Percentiles rank a stretch among this genome's conserved stretches.
Evolutionary conservation across 768 basidiomycete species (phyloP).

Genomic region (Tubosaeta sp.): DNA sequence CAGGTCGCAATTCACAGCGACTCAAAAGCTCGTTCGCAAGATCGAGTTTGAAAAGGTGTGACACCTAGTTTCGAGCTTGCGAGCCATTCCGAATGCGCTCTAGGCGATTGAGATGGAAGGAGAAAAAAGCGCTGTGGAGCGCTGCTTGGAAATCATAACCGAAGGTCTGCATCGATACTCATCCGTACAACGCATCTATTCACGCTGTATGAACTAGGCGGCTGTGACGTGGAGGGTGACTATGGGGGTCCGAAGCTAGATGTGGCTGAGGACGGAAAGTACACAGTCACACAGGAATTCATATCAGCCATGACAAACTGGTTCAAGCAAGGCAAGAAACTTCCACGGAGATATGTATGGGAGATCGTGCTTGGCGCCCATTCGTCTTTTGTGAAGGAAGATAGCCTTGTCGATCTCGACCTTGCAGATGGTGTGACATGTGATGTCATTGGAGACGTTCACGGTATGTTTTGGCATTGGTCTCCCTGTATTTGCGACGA

Average conservation of each 20-base stretch:
- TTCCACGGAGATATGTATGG: slow-evolving; percentile 89
- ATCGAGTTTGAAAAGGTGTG: slow-evolving; percentile 89
- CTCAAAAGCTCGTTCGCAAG: slow-evolving; percentile 85
- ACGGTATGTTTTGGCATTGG: slow-evolving; percentile 49
- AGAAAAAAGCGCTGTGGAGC: slow-evolving; percentile 70
- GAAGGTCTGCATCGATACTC: slow-evolving; percentile 48
- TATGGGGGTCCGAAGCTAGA: slow-evolving; percentile 75
- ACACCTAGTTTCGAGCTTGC: background rate
- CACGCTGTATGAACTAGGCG: slow-evolving; percentile 41
- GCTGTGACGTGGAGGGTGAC: slow-evolving; percentile 69
- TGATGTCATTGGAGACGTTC: slow-evolving; percentile 96
- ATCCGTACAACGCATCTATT: slow-evolving; percentile 1
- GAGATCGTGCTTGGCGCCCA: slow-evolving; percentile 91
- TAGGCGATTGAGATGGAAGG: slow-evolving; percentile 93
- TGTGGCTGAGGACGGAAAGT: slow-evolving; percentile 59
- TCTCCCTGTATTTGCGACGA: background rate
- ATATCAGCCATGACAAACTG: slow-evolving; percentile 81
- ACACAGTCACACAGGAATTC: slow-evolving; percentile 72
- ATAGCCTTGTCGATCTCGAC: slow-evolving; percentile 73
- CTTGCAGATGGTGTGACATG: slow-evolving; percentile 75
- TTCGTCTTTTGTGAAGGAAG: slow-evolving; percentile 67
- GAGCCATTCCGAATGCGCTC: slow-evolving; percentile 4
- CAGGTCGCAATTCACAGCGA: slow-evolving; percentile 74
- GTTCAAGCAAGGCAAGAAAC: slow-evolving; percentile 93
- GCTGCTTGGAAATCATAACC: slow-evolving; percentile 74